These are phyloP conservation scores for Yamadazyma songkhlaensis DNA, from an alignment of 1,139 yeast genomes.

Conservation along the genomic window DNA sequence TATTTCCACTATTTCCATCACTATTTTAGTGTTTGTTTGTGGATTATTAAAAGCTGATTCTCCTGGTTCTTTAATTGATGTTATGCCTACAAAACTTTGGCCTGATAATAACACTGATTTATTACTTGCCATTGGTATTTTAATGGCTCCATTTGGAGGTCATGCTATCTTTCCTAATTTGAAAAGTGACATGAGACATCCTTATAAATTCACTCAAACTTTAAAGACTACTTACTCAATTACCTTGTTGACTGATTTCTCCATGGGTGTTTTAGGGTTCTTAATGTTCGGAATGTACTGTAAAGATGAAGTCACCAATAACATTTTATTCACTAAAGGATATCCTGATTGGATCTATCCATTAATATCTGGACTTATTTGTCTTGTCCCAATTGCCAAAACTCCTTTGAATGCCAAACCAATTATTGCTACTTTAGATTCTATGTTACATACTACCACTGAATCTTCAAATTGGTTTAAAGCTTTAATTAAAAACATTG, in stretches of 20 bases:
- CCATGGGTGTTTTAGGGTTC: constrained; percentile 79
- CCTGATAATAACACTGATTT: constrained; percentile 42
- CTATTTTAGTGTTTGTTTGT: constrained; percentile 35
- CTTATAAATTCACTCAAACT: constrained; percentile 42
- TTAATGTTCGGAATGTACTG: constrained; percentile 82
- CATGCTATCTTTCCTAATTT: constrained; percentile 62
- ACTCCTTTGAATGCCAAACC: constrained; percentile 89
- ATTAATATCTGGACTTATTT: constrained; percentile 66
- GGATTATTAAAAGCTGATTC: constrained; percentile 37
- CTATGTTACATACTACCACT: constrained; percentile 23
- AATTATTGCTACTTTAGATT: constrained; percentile 62
- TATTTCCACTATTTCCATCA: constrained; percentile 43
- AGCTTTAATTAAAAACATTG: constrained; percentile 12
- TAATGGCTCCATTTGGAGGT: constrained; percentile 64
- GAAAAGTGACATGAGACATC: constrained; percentile 57
- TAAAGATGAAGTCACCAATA: constrained; percentile 80
- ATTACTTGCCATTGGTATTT: constrained; percentile 51
- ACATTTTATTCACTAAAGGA: constrained; percentile 64
- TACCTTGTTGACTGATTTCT: constrained; percentile 66
- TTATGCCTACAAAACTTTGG: constrained; percentile 48
- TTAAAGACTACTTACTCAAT: constrained; percentile 51
- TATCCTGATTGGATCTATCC: constrained; percentile 69
- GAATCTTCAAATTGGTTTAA: constrained; percentile 12
- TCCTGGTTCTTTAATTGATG: constrained; percentile 41
- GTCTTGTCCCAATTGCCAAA: constrained; percentile 82